These are phyloP conservation scores for Papiliotrema fonsecae DNA, from an alignment of 1,284 basidiomycete genomes.

Conservation along the genomic window DNA sequence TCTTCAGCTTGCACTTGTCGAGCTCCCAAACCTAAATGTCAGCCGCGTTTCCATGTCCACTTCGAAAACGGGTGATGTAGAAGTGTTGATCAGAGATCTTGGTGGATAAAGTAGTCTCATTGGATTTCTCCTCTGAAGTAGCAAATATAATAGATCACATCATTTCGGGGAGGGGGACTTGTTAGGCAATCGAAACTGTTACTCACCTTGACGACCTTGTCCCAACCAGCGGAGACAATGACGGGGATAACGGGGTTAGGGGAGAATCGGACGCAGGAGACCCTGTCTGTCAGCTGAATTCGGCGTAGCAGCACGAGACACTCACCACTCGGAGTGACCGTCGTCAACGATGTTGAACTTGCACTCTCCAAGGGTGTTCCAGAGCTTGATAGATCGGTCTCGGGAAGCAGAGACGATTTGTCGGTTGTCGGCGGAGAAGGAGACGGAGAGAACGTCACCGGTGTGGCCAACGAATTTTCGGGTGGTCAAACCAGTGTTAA, in stretches of 20 bases:
- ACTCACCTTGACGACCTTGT: constrained; percentile 99
- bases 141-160: constrained; percentile 66
- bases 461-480: constrained; percentile 98
- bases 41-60: background rate
- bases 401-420: constrained; percentile 98
- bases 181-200: constrained; percentile 6
- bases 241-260: constrained; percentile 97
- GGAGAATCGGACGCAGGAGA: constrained; percentile 99
- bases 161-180: constrained; percentile 42
- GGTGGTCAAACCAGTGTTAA: constrained; percentile 90
- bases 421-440: constrained; percentile 95
- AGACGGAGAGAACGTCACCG: constrained; percentile 94
- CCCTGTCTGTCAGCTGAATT: constrained; percentile 55
- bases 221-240: constrained; percentile 99
- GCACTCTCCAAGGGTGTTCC: constrained; percentile 99
- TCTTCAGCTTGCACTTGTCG: constrained; percentile 99
- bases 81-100: constrained; percentile 61
- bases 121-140: constrained; percentile 71
- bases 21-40: constrained; percentile 91
- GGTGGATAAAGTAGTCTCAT: constrained; percentile 71
- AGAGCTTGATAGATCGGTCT: constrained; percentile 97
- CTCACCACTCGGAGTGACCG: constrained; percentile 88
- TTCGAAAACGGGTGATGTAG: background rate
- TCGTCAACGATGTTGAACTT: constrained; percentile 99
- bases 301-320: background rate